These are phyloP conservation scores for Scenedesmus sp. DNA, from an alignment of 163 green algal species.

Conservation along the genomic window DNA sequence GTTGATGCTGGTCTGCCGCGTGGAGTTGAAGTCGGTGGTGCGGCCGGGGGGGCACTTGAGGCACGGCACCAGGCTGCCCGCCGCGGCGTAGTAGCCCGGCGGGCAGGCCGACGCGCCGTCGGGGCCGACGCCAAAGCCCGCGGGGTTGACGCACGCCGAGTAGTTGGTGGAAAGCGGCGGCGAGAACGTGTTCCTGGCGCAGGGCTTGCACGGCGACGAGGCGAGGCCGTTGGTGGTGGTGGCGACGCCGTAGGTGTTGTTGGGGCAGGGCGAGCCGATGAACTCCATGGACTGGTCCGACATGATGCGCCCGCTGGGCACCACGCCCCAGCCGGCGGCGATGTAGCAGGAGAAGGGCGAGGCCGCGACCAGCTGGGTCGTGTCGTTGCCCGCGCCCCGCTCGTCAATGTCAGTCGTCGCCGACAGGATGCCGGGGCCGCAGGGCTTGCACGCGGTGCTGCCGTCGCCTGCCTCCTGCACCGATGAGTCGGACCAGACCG, in stretches of 20 bases:
- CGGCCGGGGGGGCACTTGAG: neutral
- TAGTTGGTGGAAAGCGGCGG: neutral
- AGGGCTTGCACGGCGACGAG: slow-evolving; percentile 30
- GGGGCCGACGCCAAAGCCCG: neutral
- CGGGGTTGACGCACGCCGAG: slow-evolving; percentile 31
- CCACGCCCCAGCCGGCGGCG: slow-evolving; percentile 24
- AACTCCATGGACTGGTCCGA: neutral
- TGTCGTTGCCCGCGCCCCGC: neutral
- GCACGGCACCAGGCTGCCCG: neutral
- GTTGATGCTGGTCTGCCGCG: neutral
- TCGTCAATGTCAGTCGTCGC: slow-evolving; percentile 6
- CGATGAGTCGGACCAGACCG: neutral
- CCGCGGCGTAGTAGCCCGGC: neutral
- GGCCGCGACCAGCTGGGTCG: neutral
- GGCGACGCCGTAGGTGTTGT: slow-evolving; percentile 30
- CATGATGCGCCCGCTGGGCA: neutral
- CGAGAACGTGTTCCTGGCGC: slow-evolving; percentile 29
- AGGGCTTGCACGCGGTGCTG: neutral
- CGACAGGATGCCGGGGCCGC: slow-evolving; percentile 17
- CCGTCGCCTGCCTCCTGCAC: neutral
- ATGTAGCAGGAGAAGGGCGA: slow-evolving; percentile 29
- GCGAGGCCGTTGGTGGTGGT: slow-evolving; percentile 7
- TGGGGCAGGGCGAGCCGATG: neutral
- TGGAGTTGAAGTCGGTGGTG: neutral
- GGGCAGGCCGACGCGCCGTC: neutral